A percentile compares a stretch with the other conserved stretches of the same genome.
These are phyloP conservation scores for Pilatotrama ljubarskyi DNA, from an alignment of 768 basidiomycete species.

Conservation along the genomic window DNA sequence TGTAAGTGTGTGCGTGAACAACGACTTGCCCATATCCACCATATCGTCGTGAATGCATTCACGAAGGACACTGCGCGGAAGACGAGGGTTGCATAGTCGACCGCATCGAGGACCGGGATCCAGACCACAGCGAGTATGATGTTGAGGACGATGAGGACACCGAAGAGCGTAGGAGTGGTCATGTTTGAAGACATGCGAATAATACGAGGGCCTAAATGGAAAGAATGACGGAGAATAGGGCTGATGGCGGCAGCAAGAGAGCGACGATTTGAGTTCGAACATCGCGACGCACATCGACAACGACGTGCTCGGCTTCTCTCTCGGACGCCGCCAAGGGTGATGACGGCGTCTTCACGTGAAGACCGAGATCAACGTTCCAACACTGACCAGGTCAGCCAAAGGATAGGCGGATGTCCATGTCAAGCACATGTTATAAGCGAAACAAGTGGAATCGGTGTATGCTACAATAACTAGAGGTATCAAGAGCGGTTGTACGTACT, in stretches of 20 bases:
- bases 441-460: no score
- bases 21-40: constrained; percentile 8
- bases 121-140: not conserved
- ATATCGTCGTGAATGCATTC: not conserved
- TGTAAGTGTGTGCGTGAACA: not conserved
- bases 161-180: not conserved
- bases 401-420: no score
- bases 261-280: not conserved
- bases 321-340: not conserved
- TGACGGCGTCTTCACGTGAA: not conserved
- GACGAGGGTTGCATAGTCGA: not conserved
- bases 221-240: not conserved
- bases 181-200: not conserved
- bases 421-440: no score
- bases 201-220: not conserved
- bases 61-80: not conserved
- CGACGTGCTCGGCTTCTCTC: constrained; percentile 7
- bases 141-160: constrained; percentile 7
- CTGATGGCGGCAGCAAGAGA: not conserved
- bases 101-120: not conserved
- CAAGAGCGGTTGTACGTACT: not conserved
- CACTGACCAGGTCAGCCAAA: no score
- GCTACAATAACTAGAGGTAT: not conserved
- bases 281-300: not conserved
- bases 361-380: no score